A percentile compares a stretch with the other conserved stretches of the same genome.
These are phyloP conservation scores for Dioszegia crocea DNA, from an alignment of 768 basidiomycete species.

Conservation along the genomic window DNA sequence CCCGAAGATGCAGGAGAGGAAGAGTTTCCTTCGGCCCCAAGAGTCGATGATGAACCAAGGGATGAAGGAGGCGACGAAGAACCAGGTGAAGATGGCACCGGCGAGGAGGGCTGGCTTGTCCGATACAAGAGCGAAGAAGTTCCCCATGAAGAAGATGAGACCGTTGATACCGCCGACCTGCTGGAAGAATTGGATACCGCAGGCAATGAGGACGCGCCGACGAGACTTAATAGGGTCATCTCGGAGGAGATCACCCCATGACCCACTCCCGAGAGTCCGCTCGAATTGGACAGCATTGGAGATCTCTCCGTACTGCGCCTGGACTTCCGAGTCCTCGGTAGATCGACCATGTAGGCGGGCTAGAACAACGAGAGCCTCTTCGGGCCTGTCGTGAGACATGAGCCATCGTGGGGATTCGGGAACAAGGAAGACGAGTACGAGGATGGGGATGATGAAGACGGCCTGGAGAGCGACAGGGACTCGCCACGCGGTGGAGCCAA, in stretches of 20 bases:
- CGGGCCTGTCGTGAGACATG: background rate
- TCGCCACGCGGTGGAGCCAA: constrained; percentile 29
- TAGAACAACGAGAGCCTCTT: constrained; percentile 3
- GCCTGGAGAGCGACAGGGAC: constrained; percentile 36
- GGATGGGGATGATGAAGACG: constrained; percentile 28
- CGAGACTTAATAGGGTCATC: constrained; percentile 33
- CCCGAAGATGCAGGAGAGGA: constrained; percentile 33
- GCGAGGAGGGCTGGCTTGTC: constrained; percentile 30
- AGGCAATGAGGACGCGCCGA: constrained; percentile 33
- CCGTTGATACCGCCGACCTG: constrained; percentile 41
- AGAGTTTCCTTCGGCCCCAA: constrained; percentile 31
- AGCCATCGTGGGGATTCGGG: constrained; percentile 41
- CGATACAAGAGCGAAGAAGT: constrained; percentile 23
- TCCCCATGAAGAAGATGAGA: constrained; percentile 28
- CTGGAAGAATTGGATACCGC: constrained; percentile 39
- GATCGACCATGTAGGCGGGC: constrained; percentile 1
- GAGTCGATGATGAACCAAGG: constrained; percentile 41
- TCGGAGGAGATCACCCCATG: constrained; percentile 27
- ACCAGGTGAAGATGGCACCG: constrained; percentile 43
- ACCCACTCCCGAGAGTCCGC: constrained; percentile 21
- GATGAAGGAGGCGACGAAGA: constrained; percentile 48
- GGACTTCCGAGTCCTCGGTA: background rate
- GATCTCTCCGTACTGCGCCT: constrained; percentile 11
- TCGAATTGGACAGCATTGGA: constrained; percentile 21
- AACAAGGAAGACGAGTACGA: constrained; percentile 25